phyloP scores from a whole-genome alignment of 2,329 filamentous ascomycete genomes.

The Venturia oleaginea region DNA sequence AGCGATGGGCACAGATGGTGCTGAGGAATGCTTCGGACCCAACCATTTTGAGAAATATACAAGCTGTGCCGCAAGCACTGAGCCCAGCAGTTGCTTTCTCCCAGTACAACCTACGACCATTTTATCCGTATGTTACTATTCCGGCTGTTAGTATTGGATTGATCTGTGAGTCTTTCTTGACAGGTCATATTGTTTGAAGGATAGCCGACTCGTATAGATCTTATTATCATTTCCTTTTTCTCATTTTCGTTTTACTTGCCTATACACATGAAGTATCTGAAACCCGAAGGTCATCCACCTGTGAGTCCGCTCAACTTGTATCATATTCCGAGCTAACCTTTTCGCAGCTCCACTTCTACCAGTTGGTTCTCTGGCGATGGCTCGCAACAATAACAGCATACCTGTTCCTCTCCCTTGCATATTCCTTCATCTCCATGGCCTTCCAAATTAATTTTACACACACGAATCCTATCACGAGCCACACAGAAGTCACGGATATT shows the following conservation, averaged over 20 bases:
- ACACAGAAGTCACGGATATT: slow-evolving; percentile 32
- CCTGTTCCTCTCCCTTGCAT: slow-evolving; percentile 52
- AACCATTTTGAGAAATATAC: slow-evolving; percentile 34
- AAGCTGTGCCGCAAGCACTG: slow-evolving; percentile 42
- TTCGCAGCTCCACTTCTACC: slow-evolving; percentile 41
- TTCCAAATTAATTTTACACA: slow-evolving; percentile 52
- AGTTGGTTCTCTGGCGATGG: slow-evolving; percentile 52
- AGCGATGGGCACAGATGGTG: slow-evolving; percentile 33
- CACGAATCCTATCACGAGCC: slow-evolving; percentile 35
- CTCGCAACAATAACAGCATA: slow-evolving; percentile 48
- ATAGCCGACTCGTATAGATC: slow-evolving; percentile 24
- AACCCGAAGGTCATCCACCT: slow-evolving; percentile 45
- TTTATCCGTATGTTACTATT: slow-evolving; percentile 44
- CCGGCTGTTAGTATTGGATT: slow-evolving; percentile 54
- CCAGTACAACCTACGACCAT: slow-evolving; percentile 50
- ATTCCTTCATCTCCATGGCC: slow-evolving; percentile 54
- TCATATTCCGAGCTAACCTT: background rate
- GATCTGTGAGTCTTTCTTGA: slow-evolving; percentile 35
- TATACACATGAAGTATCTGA: slow-evolving; percentile 51
- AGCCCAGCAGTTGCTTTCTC: slow-evolving; percentile 49
- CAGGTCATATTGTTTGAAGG: background rate
- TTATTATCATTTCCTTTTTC: slow-evolving; percentile 61
- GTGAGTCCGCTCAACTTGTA: background rate
- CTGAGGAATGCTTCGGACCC: slow-evolving; percentile 34
- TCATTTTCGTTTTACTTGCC: slow-evolving; percentile 57